Conservation (phyloP, 371 early-diverging fungal genomes). For the Mortierella sp. region DNA sequence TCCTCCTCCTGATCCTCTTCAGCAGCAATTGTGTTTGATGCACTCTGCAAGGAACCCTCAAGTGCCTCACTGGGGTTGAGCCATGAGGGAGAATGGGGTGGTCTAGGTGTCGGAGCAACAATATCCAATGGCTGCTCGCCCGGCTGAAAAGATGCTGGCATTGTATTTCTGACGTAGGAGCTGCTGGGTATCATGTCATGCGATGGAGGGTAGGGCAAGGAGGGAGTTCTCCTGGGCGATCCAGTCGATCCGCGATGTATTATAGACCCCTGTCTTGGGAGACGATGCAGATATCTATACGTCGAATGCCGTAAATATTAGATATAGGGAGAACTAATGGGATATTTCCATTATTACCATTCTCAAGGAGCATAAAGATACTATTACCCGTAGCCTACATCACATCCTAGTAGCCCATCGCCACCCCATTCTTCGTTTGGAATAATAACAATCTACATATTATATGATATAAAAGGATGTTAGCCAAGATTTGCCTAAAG, state of each 20-base stretch:
- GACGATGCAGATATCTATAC: conserved; percentile 48
- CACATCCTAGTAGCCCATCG: conserved; percentile 76
- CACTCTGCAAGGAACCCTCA: conserved; percentile 21
- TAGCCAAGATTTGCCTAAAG: not conserved
- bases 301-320: not conserved
- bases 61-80: conserved; percentile 29
- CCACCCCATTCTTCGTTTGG: conserved; percentile 83
- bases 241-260: conserved; percentile 19
- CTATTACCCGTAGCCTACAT: conserved; percentile 72
- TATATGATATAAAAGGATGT: not conserved
- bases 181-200: conserved; percentile 29
- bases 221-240: conserved; percentile 29
- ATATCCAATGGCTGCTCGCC: conserved; percentile 37
- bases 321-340: not conserved
- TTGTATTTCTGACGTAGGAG: conserved; percentile 22
- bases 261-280: conserved; percentile 39
- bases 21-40: not conserved
- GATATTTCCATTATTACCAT: not conserved
- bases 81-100: conserved; percentile 48
- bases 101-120: conserved; percentile 49
- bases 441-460: conserved; percentile 68
- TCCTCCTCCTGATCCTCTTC: conserved; percentile 22
- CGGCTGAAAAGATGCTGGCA: conserved; percentile 43
- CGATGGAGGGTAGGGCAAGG: conserved; percentile 41
- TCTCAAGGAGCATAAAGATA: not conserved